A percentile compares a stretch with the other conserved stretches of the same genome.
phyloP scores from a whole-genome alignment of 2,329 filamentous ascomycete genomes.

The Botryotinia convoluta region DNA sequence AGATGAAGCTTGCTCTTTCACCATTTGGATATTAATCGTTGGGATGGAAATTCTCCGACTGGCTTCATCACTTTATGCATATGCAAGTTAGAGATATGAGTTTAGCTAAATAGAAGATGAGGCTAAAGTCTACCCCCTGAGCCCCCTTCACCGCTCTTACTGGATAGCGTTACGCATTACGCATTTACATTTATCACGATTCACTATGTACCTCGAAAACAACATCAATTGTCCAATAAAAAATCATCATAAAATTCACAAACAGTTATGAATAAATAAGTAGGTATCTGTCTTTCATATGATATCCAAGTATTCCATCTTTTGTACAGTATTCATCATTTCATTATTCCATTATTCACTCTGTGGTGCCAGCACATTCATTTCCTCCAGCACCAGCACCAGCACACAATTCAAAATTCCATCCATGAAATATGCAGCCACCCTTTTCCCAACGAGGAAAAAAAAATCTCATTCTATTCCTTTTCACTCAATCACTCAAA shows the following conservation, averaged over 20 bases:
- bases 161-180: slow-evolving; percentile 4
- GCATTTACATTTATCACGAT: not conserved
- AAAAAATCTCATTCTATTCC: not conserved
- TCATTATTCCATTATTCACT: slow-evolving; percentile 24
- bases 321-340: slow-evolving; percentile 27
- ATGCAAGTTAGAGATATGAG: slow-evolving; percentile 9
- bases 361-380: slow-evolving; percentile 35
- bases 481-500: slow-evolving; percentile 23
- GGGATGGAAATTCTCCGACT: slow-evolving; percentile 32
- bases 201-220: not conserved
- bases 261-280: not conserved
- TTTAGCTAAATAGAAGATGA: slow-evolving; percentile 17
- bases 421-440: slow-evolving; percentile 38
- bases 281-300: not conserved
- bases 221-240: not conserved
- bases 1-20: not conserved
- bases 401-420: slow-evolving; percentile 28
- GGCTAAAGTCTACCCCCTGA: slow-evolving; percentile 26
- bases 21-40: slow-evolving; percentile 23
- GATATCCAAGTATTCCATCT: slow-evolving; percentile 3
- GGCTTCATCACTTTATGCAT: slow-evolving; percentile 24
- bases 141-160: slow-evolving; percentile 25
- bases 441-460: slow-evolving; percentile 22
- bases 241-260: not conserved
- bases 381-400: slow-evolving; percentile 22